phyloP scores from a whole-genome alignment of 305 asterid genomes.

The Fraxinus latifolia region DNA sequence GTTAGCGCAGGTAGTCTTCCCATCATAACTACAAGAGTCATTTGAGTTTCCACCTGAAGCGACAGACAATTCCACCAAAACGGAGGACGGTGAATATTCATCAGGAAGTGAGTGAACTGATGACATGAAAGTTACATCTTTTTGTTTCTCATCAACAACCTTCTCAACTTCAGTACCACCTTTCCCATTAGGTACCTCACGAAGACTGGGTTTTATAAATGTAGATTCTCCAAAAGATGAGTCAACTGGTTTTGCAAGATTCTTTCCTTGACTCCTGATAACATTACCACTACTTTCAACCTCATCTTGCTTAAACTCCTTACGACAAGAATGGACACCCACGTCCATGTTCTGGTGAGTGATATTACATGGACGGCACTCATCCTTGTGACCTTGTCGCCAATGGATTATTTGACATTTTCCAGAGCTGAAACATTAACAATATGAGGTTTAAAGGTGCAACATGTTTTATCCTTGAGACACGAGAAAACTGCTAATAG shows the following conservation, averaged over 20 bases:
- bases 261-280: slow-evolving; percentile 28
- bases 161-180: slow-evolving; percentile 26
- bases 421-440: slow-evolving; percentile 59
- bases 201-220: slow-evolving; percentile 29
- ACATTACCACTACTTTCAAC: slow-evolving; percentile 27
- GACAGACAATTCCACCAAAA: slow-evolving; percentile 29
- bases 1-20: slow-evolving; percentile 16
- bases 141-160: slow-evolving; percentile 27
- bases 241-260: slow-evolving; percentile 31
- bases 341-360: slow-evolving; percentile 29
- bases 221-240: slow-evolving; percentile 24
- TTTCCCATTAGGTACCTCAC: slow-evolving; percentile 23
- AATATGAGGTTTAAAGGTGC: slow-evolving; percentile 9
- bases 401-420: slow-evolving; percentile 79
- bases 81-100: slow-evolving; percentile 32
- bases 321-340: slow-evolving; percentile 26
- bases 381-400: slow-evolving; percentile 83
- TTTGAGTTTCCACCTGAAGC: slow-evolving; percentile 29
- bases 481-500: neutral
- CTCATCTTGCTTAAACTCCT: slow-evolving; percentile 34
- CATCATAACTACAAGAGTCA: slow-evolving; percentile 26
- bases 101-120: slow-evolving; percentile 27
- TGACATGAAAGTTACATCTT: slow-evolving; percentile 21
- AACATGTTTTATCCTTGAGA: neutral
- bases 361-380: slow-evolving; percentile 48